phyloP scores from a whole-genome alignment of 352 stramenopile genomes.

The Pythium pyrilobum region DNA sequence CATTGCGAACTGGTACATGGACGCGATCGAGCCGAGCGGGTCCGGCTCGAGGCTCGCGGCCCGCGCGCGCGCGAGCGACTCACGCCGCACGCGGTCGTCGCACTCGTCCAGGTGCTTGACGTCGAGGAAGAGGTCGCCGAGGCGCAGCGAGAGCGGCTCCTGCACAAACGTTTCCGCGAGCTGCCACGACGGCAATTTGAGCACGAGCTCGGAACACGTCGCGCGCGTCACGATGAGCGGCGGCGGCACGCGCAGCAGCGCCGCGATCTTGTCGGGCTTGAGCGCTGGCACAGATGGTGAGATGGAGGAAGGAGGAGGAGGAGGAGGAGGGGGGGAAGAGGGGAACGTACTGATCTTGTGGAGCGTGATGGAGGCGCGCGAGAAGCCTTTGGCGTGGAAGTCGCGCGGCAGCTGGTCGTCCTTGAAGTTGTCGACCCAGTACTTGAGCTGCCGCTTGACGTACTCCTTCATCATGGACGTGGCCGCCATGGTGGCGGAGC shows the following conservation, averaged over 20 bases:
- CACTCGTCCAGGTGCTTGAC: constrained; percentile 44
- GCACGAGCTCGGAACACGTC: constrained; percentile 43
- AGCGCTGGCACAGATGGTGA: constrained; percentile 29
- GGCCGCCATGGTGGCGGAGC: constrained; percentile 12
- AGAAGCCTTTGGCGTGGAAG: constrained; percentile 44
- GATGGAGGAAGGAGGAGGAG: background rate
- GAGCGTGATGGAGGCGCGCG: constrained; percentile 39
- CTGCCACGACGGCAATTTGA: constrained; percentile 59
- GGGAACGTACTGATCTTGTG: constrained; percentile 35
- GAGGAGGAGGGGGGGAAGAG: background rate
- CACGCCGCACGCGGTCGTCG: constrained; percentile 30
- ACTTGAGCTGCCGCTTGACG: constrained; percentile 51
- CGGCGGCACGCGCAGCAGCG: constrained; percentile 33
- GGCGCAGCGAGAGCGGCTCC: constrained; percentile 38
- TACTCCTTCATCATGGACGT: constrained; percentile 71
- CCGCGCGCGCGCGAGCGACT: constrained; percentile 25
- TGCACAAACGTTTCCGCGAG: constrained; percentile 46
- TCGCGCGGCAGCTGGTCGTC: constrained; percentile 55
- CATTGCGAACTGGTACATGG: constrained; percentile 49
- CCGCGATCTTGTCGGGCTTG: constrained; percentile 54
- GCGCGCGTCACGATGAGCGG: constrained; percentile 49
- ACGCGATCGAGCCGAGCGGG: constrained; percentile 54
- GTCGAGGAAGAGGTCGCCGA: constrained; percentile 48
- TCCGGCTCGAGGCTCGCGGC: constrained; percentile 44
- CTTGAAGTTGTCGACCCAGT: constrained; percentile 62